phyloP scores from a whole-genome alignment of 148 eudicot genomes.

The Selenicereus undatus region DNA sequence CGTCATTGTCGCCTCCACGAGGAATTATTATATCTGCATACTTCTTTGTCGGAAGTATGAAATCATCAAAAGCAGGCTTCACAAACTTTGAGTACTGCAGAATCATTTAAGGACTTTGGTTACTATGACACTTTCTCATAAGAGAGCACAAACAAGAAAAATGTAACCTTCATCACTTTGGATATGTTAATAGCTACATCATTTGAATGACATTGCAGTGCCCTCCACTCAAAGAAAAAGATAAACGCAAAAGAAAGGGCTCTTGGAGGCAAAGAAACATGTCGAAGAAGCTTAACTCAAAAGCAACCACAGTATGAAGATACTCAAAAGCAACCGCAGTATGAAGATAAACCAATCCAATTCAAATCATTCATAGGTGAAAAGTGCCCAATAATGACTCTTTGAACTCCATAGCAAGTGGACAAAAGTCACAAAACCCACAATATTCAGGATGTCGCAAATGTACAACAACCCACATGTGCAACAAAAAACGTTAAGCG shows the following conservation, averaged over 20 bases:
- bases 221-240: not conserved
- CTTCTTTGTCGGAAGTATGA: constrained; percentile 96
- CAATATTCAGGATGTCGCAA: constrained; percentile 2
- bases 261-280: not conserved
- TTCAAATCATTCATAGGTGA: not conserved
- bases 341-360: not conserved
- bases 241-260: not conserved
- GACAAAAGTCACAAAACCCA: not conserved
- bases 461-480: not conserved
- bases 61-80: constrained; percentile 98
- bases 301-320: not conserved
- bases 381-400: not conserved
- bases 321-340: not conserved
- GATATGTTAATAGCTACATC: not conserved
- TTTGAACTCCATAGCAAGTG: not conserved
- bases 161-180: not conserved
- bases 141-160: not conserved
- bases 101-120: constrained; percentile 15
- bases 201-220: constrained; percentile 2
- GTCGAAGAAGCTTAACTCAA: not conserved
- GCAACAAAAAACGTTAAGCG: not conserved
- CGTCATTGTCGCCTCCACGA: constrained; percentile 97
- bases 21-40: constrained; percentile 96
- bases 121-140: constrained; percentile 4
- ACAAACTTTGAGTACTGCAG: constrained; percentile 93